Conservation (phyloP, 352 stramenopile species). For the Phytophthora agathidicida region DNA sequence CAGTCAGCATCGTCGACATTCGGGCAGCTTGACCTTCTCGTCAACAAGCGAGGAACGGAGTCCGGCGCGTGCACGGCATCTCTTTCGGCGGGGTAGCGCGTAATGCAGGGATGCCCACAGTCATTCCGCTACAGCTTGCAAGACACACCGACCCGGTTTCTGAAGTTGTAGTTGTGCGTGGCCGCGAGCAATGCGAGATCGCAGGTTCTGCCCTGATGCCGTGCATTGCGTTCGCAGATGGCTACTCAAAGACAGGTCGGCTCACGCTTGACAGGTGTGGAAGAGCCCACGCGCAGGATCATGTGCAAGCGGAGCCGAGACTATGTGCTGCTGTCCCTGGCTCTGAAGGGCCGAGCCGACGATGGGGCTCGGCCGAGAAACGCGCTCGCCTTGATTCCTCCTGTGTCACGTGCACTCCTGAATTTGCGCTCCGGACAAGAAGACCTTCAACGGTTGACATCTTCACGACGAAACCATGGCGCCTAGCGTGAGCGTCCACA, state of each 20-base stretch:
- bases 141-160: constrained; percentile 6
- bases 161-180: constrained; percentile 25
- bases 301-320: constrained; percentile 15
- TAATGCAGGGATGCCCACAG: constrained; percentile 8
- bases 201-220: constrained; percentile 15
- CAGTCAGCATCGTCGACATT: too few relatives aligned
- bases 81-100: constrained; percentile 16
- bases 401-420: constrained; percentile 22
- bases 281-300: constrained; percentile 17
- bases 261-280: constrained; percentile 15
- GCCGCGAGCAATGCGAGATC: constrained; percentile 4
- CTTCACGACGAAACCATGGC: constrained; percentile 19
- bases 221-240: constrained; percentile 24
- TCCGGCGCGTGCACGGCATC: constrained; percentile 17
- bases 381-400: constrained; percentile 22
- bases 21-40: constrained; percentile 5
- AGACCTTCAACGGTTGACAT: constrained; percentile 7
- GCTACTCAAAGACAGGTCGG: constrained; percentile 23
- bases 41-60: constrained; percentile 10
- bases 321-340: constrained; percentile 22
- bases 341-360: constrained; percentile 20
- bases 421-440: constrained; percentile 22
- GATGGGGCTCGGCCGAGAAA: constrained; percentile 15
- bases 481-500: constrained; percentile 28
- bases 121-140: constrained; percentile 26